A percentile compares a stretch with the other conserved stretches of the same genome.
phyloP scores from a whole-genome alignment of 768 basidiomycete species.

The Mrakia blollopis region DNA sequence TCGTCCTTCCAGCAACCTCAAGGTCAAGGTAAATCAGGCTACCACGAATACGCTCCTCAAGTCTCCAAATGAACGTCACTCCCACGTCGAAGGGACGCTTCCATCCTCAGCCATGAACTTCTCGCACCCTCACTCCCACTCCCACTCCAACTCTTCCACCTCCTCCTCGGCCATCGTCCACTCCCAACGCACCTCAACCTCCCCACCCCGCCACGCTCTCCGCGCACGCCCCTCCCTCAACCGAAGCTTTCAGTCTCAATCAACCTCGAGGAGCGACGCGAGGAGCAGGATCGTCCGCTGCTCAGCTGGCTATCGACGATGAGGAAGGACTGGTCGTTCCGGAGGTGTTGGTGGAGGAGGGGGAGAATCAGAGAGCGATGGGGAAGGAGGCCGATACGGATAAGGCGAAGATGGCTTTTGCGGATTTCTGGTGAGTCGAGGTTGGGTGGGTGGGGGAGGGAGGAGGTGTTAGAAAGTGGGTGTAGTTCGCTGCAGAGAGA shows the following conservation, averaged over 20 bases:
- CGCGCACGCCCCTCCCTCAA: not conserved
- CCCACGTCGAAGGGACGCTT: constrained; percentile 1
- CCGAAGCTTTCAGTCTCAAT: no score
- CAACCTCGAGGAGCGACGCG: not conserved
- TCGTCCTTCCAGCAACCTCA: not conserved
- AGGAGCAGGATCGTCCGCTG: not conserved
- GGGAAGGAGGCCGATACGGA: constrained; percentile 1
- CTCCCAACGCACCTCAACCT: not conserved
- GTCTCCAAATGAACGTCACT: not conserved
- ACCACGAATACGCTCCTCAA: not conserved
- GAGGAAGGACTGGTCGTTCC: not conserved
- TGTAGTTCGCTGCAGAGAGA: no score
- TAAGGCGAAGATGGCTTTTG: not conserved
- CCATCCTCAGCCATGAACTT: not conserved
- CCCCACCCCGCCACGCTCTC: not conserved
- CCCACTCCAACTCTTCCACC: not conserved
- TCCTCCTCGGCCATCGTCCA: not conserved
- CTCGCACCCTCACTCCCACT: not conserved
- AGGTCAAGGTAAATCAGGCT: not conserved
- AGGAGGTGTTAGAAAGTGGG: no score
- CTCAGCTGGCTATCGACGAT: not conserved
- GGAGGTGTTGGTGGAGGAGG: not conserved
- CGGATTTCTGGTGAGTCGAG: not conserved
- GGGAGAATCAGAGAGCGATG: not conserved
- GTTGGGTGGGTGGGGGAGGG: not conserved